Evolutionary conservation across 169 alveolate species (phyloP).

Genomic region (Eimeria maxima): DNA sequence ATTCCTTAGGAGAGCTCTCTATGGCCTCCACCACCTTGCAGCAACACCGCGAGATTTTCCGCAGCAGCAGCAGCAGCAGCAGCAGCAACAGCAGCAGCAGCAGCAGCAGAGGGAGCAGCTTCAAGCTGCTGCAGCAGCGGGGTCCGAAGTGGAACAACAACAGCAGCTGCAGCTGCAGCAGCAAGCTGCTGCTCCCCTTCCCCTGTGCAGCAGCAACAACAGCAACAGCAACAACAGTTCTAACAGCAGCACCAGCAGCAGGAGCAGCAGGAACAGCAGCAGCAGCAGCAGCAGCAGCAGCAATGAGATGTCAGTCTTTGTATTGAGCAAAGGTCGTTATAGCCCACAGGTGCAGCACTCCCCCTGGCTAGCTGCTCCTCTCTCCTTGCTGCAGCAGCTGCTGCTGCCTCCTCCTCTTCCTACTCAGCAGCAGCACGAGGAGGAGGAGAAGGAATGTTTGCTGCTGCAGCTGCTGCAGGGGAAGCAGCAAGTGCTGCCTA

Average conservation of each 20-base stretch:
- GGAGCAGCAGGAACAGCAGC: conserved; percentile 37
- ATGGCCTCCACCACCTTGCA: conserved; percentile 52
- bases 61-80: conserved; percentile 53
- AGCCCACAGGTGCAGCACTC: conserved; percentile 15
- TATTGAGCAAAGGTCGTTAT: not conserved
- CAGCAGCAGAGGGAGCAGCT: not conserved
- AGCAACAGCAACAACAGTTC: not conserved
- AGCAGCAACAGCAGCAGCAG: conserved; percentile 21
- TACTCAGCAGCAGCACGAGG: conserved; percentile 5
- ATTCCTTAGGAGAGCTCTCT: conserved; percentile 37
- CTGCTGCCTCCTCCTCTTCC: not conserved
- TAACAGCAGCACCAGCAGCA: conserved; percentile 43
- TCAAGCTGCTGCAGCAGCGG: not conserved
- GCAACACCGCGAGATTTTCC: conserved; percentile 50
- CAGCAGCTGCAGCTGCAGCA: conserved; percentile 28
- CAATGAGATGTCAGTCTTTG: conserved; percentile 13
- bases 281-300: conserved; percentile 48
- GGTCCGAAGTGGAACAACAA: not conserved
- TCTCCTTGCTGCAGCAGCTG: conserved; percentile 56
- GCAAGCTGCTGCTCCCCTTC: not conserved
- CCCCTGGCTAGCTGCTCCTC: conserved; percentile 52
- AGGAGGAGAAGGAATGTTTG: not conserved
- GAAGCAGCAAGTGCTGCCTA: not conserved
- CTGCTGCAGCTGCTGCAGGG: conserved; percentile 44
- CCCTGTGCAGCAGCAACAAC: not conserved